A percentile compares a stretch with the other conserved stretches of the same genome.
Conservation (phyloP, 2,329 filamentous ascomycete genomes). For the Epichloe sp. region DNA sequence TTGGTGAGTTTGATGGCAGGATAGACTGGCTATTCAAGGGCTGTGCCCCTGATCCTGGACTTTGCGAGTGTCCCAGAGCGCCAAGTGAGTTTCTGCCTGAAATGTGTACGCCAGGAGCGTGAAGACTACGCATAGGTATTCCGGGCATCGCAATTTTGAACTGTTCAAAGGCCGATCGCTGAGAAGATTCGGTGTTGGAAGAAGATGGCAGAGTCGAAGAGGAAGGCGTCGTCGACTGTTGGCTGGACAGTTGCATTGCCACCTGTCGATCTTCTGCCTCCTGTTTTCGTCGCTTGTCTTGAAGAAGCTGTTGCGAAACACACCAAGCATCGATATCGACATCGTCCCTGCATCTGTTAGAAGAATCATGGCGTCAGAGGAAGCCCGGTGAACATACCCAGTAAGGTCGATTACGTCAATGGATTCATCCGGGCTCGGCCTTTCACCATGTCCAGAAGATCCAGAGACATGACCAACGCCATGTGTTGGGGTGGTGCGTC, state of each 20-base stretch:
- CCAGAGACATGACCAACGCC: background rate
- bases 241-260: constrained; percentile 16
- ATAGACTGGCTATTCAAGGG: background rate
- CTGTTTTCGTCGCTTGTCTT: constrained; percentile 19
- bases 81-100: background rate
- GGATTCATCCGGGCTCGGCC: constrained; percentile 2
- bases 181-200: background rate
- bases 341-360: constrained; percentile 15
- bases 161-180: constrained; percentile 11
- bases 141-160: background rate
- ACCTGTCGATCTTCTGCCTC: constrained; percentile 16
- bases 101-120: background rate
- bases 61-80: background rate
- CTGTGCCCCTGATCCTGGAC: background rate
- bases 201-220: background rate
- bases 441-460: background rate
- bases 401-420: constrained; percentile 29
- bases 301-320: constrained; percentile 22
- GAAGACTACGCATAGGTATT: background rate
- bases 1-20: background rate
- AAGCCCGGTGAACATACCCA: constrained; percentile 17
- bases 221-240: background rate
- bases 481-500: constrained; percentile 16
- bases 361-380: background rate
- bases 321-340: constrained; percentile 16